A percentile compares a stretch with the other conserved stretches of the same genome.
Conservation (phyloP, 2,329 filamentous ascomycete species). For the Xylariaceae sp. region DNA sequence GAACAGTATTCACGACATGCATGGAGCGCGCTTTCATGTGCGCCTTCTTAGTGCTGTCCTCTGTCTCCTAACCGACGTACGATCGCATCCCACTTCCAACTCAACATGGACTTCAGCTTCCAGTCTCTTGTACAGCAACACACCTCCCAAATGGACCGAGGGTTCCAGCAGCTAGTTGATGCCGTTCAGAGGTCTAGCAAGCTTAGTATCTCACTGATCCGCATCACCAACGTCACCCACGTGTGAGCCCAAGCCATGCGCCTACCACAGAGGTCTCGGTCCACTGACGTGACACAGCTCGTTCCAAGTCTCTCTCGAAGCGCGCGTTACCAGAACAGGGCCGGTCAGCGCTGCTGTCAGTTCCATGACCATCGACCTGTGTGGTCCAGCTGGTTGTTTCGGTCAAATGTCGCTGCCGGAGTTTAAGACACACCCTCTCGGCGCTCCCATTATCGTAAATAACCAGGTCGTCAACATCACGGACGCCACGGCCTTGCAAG, state of each 20-base stretch:
- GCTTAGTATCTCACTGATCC: slow-evolving; percentile 18
- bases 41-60: no score
- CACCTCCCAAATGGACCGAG: slow-evolving; percentile 16
- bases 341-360: slow-evolving; percentile 10
- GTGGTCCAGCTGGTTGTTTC: slow-evolving; percentile 15
- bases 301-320: slow-evolving; percentile 21
- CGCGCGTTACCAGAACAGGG: slow-evolving; percentile 18
- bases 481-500: slow-evolving; percentile 15
- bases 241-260: slow-evolving; percentile 21
- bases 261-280: slow-evolving; percentile 4
- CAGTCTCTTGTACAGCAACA: slow-evolving; percentile 12
- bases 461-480: slow-evolving; percentile 20
- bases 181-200: slow-evolving; percentile 17
- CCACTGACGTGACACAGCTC: slow-evolving; percentile 10
- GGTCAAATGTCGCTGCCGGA: slow-evolving; percentile 18
- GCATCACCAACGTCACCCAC: slow-evolving; percentile 24
- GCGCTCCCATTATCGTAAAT: slow-evolving; percentile 15
- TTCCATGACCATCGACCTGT: slow-evolving; percentile 15
- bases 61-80: no score
- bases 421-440: slow-evolving; percentile 11
- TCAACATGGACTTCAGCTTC: slow-evolving; percentile 13
- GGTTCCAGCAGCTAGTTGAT: slow-evolving; percentile 16
- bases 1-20: no score
- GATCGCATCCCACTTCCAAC: no score
- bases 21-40: no score